These are phyloP conservation scores for Candida chauliodis DNA, from an alignment of 805 yeast species.

Conservation along the genomic window DNA sequence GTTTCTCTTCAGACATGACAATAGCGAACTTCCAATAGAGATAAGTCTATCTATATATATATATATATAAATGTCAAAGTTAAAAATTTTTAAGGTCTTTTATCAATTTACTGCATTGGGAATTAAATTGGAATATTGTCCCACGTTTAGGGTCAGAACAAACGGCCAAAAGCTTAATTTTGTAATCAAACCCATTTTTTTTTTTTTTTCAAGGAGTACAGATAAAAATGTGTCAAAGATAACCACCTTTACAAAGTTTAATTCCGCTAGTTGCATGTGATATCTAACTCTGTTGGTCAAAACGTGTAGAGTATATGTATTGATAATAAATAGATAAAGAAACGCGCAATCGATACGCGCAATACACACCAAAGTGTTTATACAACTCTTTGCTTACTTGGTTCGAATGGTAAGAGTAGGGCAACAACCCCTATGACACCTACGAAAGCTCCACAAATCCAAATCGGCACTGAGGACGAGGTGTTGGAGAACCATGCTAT, in stretches of 20 bases:
- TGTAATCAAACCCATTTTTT: too few relatives aligned
- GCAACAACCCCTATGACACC: slow-evolving; percentile 32
- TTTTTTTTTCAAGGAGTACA: too few relatives aligned
- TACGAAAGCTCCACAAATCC: slow-evolving; percentile 34
- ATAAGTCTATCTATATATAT: too few relatives aligned
- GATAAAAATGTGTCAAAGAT: not conserved
- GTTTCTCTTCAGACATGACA: slow-evolving; percentile 7
- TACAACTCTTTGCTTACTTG: slow-evolving; percentile 24
- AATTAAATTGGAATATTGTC: not conserved
- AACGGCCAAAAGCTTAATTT: too few relatives aligned
- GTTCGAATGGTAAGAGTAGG: slow-evolving; percentile 32
- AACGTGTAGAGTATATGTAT: too few relatives aligned
- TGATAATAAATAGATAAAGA: too few relatives aligned
- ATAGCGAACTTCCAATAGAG: not conserved
- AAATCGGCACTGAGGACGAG: slow-evolving; percentile 27
- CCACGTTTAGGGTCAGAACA: not conserved
- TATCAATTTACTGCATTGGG: slow-evolving; percentile 5
- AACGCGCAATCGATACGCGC: too few relatives aligned
- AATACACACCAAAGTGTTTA: too few relatives aligned
- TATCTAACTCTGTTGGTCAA: not conserved
- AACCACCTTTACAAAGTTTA: not conserved
- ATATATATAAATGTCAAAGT: not conserved
- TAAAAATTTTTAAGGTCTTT: too few relatives aligned
- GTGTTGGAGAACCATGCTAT: slow-evolving; percentile 32
- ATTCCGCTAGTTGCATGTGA: slow-evolving; percentile 3